phyloP scores from a whole-genome alignment of 495 filamentous ascomycete genomes.

The Penicillium cinerascens region DNA sequence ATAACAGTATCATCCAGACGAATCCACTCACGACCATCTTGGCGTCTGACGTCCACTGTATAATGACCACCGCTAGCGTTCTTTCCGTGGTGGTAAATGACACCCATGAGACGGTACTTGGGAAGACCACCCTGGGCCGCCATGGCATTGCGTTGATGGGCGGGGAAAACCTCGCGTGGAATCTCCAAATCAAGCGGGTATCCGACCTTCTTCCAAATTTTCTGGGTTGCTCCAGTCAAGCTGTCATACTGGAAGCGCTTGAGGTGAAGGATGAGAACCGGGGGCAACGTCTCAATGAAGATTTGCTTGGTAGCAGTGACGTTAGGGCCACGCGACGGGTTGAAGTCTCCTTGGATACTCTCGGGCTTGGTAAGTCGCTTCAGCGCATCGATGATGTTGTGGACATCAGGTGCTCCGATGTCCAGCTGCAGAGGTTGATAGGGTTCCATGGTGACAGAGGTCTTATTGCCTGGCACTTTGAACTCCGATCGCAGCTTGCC shows the following conservation, averaged over 20 bases:
- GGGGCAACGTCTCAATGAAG: conserved; percentile 88
- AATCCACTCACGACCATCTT: conserved; percentile 93
- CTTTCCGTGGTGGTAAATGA: conserved; percentile 97
- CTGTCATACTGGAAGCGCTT: conserved; percentile 97
- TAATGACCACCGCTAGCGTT: conserved; percentile 94
- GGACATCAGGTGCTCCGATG: conserved; percentile 78
- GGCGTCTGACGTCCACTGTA: conserved; percentile 90
- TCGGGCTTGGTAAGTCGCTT: conserved; percentile 80
- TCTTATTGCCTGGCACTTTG: conserved; percentile 78
- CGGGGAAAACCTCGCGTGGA: conserved; percentile 85
- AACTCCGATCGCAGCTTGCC: conserved; percentile 89
- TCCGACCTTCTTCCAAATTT: conserved; percentile 97
- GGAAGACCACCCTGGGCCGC: conserved; percentile 63
- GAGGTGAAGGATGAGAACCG: conserved; percentile 89
- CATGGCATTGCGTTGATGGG: conserved; percentile 62
- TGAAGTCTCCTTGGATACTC: conserved; percentile 81
- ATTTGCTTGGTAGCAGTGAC: conserved; percentile 85
- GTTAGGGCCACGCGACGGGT: conserved; percentile 72
- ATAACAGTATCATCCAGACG: conserved; percentile 93
- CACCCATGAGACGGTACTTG: conserved; percentile 81
- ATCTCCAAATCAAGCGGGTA: conserved; percentile 95
- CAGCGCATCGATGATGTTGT: conserved; percentile 88
- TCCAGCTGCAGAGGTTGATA: conserved; percentile 95
- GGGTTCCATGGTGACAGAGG: conserved; percentile 86
- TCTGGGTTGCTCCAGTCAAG: conserved; percentile 79